Conservation (phyloP, 148 eudicot species). For the Vaccinium macrocarpon region DNA sequence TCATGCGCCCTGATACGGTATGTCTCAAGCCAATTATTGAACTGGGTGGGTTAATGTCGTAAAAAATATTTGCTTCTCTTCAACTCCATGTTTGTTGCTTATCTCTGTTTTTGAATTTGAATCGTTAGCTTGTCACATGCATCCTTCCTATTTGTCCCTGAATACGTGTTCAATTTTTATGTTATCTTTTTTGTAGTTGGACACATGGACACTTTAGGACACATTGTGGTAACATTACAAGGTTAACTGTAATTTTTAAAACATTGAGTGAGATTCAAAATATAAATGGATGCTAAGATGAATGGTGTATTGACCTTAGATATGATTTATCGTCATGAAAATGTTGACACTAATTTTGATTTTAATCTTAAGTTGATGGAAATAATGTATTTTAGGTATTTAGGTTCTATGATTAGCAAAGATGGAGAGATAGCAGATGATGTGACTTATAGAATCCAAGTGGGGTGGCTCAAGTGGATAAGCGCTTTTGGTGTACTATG, state of each 20-base stretch:
- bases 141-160: neutral
- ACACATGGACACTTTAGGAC: neutral
- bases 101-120: neutral
- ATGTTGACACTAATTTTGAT: neutral
- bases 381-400: neutral
- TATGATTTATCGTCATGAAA: neutral
- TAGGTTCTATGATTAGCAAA: no score
- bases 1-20: conserved; percentile 90
- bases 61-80: neutral
- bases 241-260: neutral
- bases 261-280: neutral
- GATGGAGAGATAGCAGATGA: no score
- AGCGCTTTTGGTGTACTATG: no score
- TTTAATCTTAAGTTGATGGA: neutral
- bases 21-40: conserved; percentile 19
- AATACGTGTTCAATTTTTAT: neutral
- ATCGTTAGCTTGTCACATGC: neutral
- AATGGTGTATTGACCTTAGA: neutral
- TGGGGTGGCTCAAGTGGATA: no score
- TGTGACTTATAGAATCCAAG: no score
- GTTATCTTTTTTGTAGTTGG: neutral
- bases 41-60: neutral
- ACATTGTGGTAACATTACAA: neutral
- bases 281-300: neutral
- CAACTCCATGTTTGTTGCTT: conserved; percentile 13